Evolutionary conservation across 2,329 filamentous ascomycete genomes (phyloP), one percentile per base, ranked within the genome.

Genomic region (Cladophialophora yegresii): DNA sequence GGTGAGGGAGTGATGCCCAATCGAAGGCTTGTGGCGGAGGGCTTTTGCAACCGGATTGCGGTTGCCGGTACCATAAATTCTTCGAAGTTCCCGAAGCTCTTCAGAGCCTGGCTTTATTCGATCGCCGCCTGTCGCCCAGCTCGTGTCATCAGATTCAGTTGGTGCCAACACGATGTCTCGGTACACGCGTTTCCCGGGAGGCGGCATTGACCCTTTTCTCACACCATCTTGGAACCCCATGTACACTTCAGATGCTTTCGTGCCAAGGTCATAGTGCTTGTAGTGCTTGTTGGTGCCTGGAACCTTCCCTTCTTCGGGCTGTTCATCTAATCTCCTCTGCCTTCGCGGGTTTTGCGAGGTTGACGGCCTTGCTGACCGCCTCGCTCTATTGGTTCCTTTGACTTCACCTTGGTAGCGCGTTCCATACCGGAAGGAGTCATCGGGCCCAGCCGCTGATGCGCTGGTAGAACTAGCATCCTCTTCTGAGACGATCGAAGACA

Each of bases 61-160:
- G 2, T 6, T 40, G 22, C n/a, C 16, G 13, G 36, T 10, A 32
- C n/a, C 30, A 12, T 30, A 58, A 26, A 50, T 9, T 20, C 26
- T 36, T 53, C 28, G 47, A 36, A 59, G 57, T 22, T 40, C 10
- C 3, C 28, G 28, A 5, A 59, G 57, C 23, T 59, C 57, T 22
- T 28, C 36, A 10, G 9, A 43, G 28, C 57, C 45, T 13, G 30
- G 57, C 22, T 59, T 50, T 51, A n/a, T 4, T 40, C 23, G 45
- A 30, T 56, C 22, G 23, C n/a, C 30, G 43, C 10, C 10, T 4
- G 23, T 22, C 1, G 2, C 47, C 47, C 6, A 4, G 22, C 22
- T n/a, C 16, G 47, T 28, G 36, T 53, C 23, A 10, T 16, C 47
- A 7, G 45, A 26, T 4, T 50, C 47, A 3, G 12, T 33, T 2